Conservation (phyloP, 192 early-diverging fungal genomes). For the Allomyces arbusculus region DNA sequence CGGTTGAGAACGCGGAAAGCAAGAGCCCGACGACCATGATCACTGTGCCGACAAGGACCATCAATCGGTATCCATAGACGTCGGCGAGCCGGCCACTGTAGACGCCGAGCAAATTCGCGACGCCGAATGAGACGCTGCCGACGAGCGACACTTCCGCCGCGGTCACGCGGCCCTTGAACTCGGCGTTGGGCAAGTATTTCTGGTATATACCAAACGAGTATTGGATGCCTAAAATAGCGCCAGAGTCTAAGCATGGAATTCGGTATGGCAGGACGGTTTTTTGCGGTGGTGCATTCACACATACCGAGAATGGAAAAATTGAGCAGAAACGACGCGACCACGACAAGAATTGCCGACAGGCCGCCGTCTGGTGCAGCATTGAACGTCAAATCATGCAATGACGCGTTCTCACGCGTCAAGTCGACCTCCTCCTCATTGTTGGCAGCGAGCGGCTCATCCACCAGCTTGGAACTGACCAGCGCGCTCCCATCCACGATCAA, state of each 20-base stretch:
- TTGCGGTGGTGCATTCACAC: too few relatives aligned
- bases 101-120: too few relatives aligned
- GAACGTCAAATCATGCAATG: too few relatives aligned
- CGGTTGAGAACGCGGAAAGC: constrained; percentile 20
- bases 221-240: neutral
- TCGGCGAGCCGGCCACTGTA: too few relatives aligned
- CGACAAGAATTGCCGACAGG: neutral
- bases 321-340: neutral
- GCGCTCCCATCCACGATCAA: too few relatives aligned
- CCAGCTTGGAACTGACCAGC: too few relatives aligned
- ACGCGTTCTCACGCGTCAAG: too few relatives aligned
- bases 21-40: constrained; percentile 17
- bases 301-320: neutral
- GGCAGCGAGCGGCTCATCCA: too few relatives aligned
- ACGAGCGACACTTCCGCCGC: neutral
- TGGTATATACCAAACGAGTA: neutral
- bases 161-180: neutral
- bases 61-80: constrained; percentile 19
- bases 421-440: too few relatives aligned
- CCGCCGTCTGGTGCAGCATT: neutral
- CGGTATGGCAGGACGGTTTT: too few relatives aligned
- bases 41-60: constrained; percentile 22
- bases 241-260: too few relatives aligned
- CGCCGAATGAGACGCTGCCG: neutral
- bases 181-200: neutral